Evolutionary conservation across 2,329 filamentous ascomycete genomes (phyloP).

Genomic region (Clarireedia sp.): DNA sequence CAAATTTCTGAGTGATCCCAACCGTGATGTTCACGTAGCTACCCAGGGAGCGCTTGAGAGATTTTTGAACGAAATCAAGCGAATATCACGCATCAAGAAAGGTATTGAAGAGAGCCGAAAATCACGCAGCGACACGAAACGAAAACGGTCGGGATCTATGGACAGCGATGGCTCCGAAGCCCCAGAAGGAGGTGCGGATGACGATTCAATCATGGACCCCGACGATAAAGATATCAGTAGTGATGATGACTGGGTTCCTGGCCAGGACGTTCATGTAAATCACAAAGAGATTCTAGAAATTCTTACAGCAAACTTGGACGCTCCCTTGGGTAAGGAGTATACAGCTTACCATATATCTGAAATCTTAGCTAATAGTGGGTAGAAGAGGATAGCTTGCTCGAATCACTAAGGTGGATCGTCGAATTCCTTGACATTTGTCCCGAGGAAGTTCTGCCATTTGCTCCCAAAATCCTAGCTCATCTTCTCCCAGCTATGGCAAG

Average conservation of each 20-base stretch:
- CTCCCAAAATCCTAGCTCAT: constrained; percentile 83
- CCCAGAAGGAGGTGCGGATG: constrained; percentile 52
- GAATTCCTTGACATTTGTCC: constrained; percentile 95
- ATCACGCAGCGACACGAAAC: constrained; percentile 50
- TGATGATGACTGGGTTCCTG: constrained; percentile 94
- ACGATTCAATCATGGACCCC: constrained; percentile 49
- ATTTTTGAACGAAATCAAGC: constrained; percentile 88
- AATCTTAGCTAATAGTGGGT: constrained; percentile 17
- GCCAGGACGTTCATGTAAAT: constrained; percentile 93
- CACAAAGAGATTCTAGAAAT: constrained; percentile 89
- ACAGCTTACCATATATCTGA: not conserved
- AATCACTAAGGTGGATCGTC: constrained; percentile 90
- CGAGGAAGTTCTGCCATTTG: constrained; percentile 91
- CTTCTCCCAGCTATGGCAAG: constrained; percentile 92
- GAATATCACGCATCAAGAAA: constrained; percentile 86
- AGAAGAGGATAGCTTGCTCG: constrained; percentile 89
- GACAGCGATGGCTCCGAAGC: constrained; percentile 50
- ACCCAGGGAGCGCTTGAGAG: constrained; percentile 84
- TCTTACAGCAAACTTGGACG: constrained; percentile 79
- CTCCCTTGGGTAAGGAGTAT: constrained; percentile 55
- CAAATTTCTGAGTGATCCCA: constrained; percentile 85
- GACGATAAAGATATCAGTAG: constrained; percentile 53
- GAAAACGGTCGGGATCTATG: constrained; percentile 61
- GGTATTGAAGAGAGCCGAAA: constrained; percentile 82
- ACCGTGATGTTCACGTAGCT: constrained; percentile 87